phyloP scores from a whole-genome alignment of 805 yeast genomes.

The Candida mattraensis region DNA sequence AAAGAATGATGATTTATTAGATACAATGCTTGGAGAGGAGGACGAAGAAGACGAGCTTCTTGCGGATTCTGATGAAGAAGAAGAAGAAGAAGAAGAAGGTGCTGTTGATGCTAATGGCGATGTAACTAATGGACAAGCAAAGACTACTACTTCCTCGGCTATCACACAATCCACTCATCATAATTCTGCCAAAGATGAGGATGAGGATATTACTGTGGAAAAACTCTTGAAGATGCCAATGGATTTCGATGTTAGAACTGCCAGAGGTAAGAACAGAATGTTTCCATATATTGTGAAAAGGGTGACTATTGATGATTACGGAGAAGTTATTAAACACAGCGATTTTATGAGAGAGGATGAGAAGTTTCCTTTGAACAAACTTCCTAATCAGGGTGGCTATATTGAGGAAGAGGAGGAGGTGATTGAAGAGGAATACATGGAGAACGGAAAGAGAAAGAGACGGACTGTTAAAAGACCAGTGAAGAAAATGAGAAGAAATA shows the following conservation, averaged over 20 bases:
- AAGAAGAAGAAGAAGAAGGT: conserved; percentile 18
- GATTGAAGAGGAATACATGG: conserved; percentile 28
- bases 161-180: conserved; percentile 15
- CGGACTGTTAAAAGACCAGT: conserved; percentile 12
- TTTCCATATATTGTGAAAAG: conserved; percentile 70
- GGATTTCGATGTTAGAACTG: conserved; percentile 54
- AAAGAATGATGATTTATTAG: conserved; percentile 33
- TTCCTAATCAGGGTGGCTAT: conserved; percentile 23
- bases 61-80: conserved; percentile 18
- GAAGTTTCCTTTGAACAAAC: conserved; percentile 34
- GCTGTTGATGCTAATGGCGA: conserved; percentile 25
- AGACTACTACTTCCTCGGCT: conserved; percentile 19
- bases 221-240: conserved; percentile 47
- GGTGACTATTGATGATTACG: conserved; percentile 81
- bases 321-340: conserved; percentile 66
- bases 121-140: conserved; percentile 32
- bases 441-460: conserved; percentile 24
- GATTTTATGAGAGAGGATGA: conserved; percentile 60
- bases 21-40: conserved; percentile 33
- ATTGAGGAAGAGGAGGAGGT: conserved; percentile 22
- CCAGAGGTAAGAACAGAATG: conserved; percentile 56
- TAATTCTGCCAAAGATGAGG: conserved; percentile 21
- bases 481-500: conserved; percentile 38
- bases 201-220: conserved; percentile 30
- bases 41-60: conserved; percentile 26